Evolutionary conservation across 345 rosid genomes (phyloP).

Genomic region (Gossypium herbaceum): DNA sequence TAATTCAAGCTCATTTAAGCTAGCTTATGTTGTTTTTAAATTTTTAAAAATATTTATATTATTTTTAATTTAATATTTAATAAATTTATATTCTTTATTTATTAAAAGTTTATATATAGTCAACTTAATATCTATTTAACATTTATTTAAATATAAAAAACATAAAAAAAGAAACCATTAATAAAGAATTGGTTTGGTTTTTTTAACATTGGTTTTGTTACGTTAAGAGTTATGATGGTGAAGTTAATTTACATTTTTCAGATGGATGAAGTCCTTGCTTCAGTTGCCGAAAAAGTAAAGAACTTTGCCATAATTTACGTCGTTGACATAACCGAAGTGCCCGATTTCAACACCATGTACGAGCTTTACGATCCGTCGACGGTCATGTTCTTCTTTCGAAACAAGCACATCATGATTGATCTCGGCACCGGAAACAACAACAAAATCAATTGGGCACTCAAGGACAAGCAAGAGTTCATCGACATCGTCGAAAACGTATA

Average conservation of each 20-base stretch:
- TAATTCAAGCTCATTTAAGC: too few relatives aligned
- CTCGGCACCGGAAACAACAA: constrained; percentile 97
- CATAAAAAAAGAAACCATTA: too few relatives aligned
- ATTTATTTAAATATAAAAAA: too few relatives aligned
- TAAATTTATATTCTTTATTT: too few relatives aligned
- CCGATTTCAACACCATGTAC: constrained; percentile 93
- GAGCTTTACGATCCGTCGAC: constrained; percentile 93
- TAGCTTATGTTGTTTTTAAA: too few relatives aligned
- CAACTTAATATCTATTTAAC: too few relatives aligned
- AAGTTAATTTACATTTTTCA: constrained; percentile 17
- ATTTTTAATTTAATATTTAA: too few relatives aligned
- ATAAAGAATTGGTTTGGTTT: too few relatives aligned
- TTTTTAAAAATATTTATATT: too few relatives aligned
- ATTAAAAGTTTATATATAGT: too few relatives aligned
- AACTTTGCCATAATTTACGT: constrained; percentile 93
- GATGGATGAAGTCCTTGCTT: constrained; percentile 78
- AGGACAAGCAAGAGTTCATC: constrained; percentile 96
- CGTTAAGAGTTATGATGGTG: too few relatives aligned
- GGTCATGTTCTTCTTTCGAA: constrained; percentile 95
- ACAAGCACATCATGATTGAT: constrained; percentile 97
- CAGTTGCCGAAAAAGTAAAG: constrained; percentile 84
- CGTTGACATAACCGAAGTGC: constrained; percentile 86
- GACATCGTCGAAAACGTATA: constrained; percentile 85
- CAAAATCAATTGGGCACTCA: constrained; percentile 96
- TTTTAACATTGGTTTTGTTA: too few relatives aligned